Base-by-base conservation (phyloP, 2,329 filamentous ascomycete genomes). In the Lasiodiplodia citricola region DNA sequence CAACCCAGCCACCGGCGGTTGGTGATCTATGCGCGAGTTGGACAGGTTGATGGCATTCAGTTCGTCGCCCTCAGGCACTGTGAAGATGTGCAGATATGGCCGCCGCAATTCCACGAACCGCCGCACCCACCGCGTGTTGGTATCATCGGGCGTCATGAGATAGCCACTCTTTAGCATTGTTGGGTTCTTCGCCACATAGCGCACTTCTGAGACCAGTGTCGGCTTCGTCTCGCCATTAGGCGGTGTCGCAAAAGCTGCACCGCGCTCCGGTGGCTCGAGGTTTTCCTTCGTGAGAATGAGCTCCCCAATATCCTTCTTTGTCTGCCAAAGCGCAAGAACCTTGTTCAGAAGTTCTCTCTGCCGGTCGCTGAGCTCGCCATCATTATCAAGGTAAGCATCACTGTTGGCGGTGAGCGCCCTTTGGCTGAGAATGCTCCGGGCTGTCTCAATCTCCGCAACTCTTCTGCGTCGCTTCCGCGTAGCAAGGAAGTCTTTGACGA, bases 51-150 rank as follows among this genome's bases (percentile, higher is more conserved):
- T 92, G 11, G 96, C 90, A 66, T 91, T 93, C 56, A 97, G 87
- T 80, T 97, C 95, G 73, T 98, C 96, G 21, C 95, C 94, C 51
- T 96, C 92, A 0, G 90, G 89, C 0, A 91, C 90, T 28, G 89
- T 92, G 81, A 98, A 93, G 44, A 99, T 88, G 79, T 98, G 94
- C 66, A 99, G 85, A 77, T 98, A 99, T 0, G 96, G 96, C 65
- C 92, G 87, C 38, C 96, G 89, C 35, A 99, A 87, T 81, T 99
- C 96, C 62, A 97, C 93, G 76, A 97, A 98, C 52, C 95, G 90
- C 74, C 94, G 93, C 35, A 96, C 87, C 96, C 96, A 99, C 70
- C 91, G 88, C 25, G 90, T 92, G 44, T 90, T 92, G 66, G 92
- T 91, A 67, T 90, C 90, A 75, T 94, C 94, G 0, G 94, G 94